phyloP scores from a whole-genome alignment of 768 basidiomycete genomes.

The Strobilomyces echinocephalus region DNA sequence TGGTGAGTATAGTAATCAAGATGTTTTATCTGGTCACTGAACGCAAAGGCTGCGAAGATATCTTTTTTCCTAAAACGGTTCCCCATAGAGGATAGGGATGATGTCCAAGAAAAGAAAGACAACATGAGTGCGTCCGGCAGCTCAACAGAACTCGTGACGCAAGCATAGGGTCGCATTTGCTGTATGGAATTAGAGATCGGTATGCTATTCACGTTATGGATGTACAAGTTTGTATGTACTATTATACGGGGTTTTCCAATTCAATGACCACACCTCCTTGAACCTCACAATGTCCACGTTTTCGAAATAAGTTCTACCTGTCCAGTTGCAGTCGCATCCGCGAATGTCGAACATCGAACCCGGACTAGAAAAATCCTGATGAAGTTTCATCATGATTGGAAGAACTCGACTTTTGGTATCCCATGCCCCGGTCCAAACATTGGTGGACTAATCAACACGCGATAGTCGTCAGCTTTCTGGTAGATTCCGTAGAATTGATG shows the following conservation, averaged over 20 bases:
- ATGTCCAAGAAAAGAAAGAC: constrained; percentile 19
- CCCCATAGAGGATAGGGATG: constrained; percentile 18
- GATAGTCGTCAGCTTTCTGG: constrained; percentile 12
- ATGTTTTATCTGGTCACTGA: constrained; percentile 6
- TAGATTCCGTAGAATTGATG: constrained; percentile 9
- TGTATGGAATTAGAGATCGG: constrained; percentile 14
- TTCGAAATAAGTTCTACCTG: not conserved
- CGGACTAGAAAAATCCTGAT: constrained; percentile 9
- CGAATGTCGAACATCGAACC: constrained; percentile 6
- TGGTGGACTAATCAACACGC: constrained; percentile 11
- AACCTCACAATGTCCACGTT: not conserved
- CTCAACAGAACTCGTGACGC: constrained; percentile 5
- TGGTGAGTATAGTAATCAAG: constrained; percentile 39
- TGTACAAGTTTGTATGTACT: not conserved
- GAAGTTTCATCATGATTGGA: constrained; percentile 9
- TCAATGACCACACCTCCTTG: not conserved
- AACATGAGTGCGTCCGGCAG: constrained; percentile 2
- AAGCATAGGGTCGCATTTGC: constrained; percentile 16
- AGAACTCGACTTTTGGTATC: constrained; percentile 9
- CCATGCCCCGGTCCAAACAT: constrained; percentile 22
- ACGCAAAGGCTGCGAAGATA: constrained; percentile 15
- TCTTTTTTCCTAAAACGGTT: constrained; percentile 28
- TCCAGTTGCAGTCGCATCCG: not conserved
- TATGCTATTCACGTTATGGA: not conserved
- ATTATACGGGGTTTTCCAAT: not conserved